These are phyloP conservation scores for Aspergillus sclerotiicarbonarius DNA, from an alignment of 495 filamentous ascomycete species.

Conservation along the genomic window DNA sequence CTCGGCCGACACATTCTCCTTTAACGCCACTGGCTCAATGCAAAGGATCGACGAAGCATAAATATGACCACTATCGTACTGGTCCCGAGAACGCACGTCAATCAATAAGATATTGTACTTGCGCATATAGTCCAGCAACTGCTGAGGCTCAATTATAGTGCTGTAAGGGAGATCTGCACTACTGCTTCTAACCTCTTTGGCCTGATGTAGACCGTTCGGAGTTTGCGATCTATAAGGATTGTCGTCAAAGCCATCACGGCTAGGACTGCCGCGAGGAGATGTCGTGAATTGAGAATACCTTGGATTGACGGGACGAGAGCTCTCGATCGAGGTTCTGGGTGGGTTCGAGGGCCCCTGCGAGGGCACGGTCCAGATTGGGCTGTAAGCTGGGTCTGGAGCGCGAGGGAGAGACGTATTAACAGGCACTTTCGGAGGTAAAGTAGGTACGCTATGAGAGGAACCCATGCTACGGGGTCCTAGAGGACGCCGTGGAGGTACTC, in stretches of 20 bases:
- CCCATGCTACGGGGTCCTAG: conserved; percentile 59
- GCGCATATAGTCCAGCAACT: conserved; percentile 63
- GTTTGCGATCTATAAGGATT: conserved; percentile 45
- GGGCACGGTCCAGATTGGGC: conserved; percentile 55
- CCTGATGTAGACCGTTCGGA: conserved; percentile 38
- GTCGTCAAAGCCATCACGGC: conserved; percentile 33
- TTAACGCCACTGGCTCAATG: conserved; percentile 78
- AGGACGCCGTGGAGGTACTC: conserved; percentile 34
- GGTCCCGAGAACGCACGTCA: conserved; percentile 77
- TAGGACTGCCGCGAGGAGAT: conserved; percentile 39
- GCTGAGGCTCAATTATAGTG: conserved; percentile 60
- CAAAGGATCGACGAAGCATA: conserved; percentile 78
- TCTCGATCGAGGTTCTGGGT: conserved; percentile 47
- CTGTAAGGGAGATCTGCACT: conserved; percentile 57
- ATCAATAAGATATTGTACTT: conserved; percentile 71
- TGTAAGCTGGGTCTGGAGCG: conserved; percentile 82
- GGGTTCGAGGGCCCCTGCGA: conserved; percentile 47
- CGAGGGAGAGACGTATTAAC: conserved; percentile 66
- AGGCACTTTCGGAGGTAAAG: conserved; percentile 54
- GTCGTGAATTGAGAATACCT: conserved; percentile 41
- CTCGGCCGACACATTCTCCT: conserved; percentile 78
- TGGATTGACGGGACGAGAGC: conserved; percentile 32
- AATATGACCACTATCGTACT: conserved; percentile 87
- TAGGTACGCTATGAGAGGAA: conserved; percentile 37
- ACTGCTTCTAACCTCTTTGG: conserved; percentile 33